Evolutionary conservation across 2,329 filamentous ascomycete species (phyloP).

Genomic region (Verticillium nubilum): DNA sequence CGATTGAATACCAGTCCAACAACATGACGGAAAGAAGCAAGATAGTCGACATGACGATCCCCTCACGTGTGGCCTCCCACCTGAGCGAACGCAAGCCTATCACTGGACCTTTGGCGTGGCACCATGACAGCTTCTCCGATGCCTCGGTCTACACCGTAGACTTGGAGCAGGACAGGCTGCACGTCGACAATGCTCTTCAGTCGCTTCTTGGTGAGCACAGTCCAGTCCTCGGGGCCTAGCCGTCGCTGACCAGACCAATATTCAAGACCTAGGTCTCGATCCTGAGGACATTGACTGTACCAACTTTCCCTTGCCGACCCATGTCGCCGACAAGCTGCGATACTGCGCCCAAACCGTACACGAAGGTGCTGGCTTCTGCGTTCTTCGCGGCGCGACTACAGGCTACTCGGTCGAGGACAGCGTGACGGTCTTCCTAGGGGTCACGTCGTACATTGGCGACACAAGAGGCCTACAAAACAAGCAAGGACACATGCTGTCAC

Average conservation of each 20-base stretch:
- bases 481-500: conserved; percentile 41
- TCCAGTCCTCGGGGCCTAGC: neutral
- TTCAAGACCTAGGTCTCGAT: conserved; percentile 24
- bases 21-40: neutral
- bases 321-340: conserved; percentile 26
- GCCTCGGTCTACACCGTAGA: neutral
- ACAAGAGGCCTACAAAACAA: conserved; percentile 44
- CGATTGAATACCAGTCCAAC: neutral
- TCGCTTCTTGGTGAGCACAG: neutral
- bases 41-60: neutral
- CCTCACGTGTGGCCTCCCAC: neutral
- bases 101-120: neutral
- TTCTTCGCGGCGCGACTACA: conserved; percentile 48
- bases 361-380: conserved; percentile 41
- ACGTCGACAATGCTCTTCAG: neutral
- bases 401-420: conserved; percentile 47
- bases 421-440: conserved; percentile 47
- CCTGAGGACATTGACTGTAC: conserved; percentile 27
- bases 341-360: conserved; percentile 30
- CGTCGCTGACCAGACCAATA: neutral
- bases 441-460: conserved; percentile 51
- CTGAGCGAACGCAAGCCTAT: neutral
- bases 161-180: neutral
- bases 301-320: conserved; percentile 34
- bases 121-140: neutral